Evolutionary conservation across 257 asterid species (phyloP).

Genomic region (Solanum raphanifolium): DNA sequence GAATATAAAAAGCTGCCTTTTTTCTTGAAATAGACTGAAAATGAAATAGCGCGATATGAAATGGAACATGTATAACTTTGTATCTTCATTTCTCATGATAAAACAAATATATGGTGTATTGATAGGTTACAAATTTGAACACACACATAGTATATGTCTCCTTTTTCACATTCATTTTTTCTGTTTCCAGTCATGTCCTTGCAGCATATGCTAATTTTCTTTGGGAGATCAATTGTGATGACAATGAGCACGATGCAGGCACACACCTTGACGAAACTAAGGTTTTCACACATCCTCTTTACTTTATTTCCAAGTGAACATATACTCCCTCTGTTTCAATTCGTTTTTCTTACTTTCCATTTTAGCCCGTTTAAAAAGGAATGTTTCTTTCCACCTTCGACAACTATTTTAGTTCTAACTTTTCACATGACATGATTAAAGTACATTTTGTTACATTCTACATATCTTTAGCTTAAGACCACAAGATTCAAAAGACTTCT

Average conservation of each 20-base stretch:
- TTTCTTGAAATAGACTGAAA: neutral
- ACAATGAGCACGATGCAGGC: slow-evolving; percentile 34
- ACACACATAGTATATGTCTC: neutral
- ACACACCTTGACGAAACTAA: slow-evolving; percentile 1
- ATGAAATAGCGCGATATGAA: neutral
- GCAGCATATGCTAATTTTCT: slow-evolving; percentile 75
- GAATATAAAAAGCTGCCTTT: too few relatives aligned
- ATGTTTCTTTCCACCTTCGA: neutral
- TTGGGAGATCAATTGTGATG: slow-evolving; percentile 52
- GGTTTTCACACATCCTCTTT: slow-evolving; percentile 28
- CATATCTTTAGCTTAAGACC: too few relatives aligned
- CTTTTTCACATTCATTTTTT: neutral
- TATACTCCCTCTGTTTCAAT: neutral
- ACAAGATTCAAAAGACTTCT: neutral
- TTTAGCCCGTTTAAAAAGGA: neutral
- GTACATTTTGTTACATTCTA: too few relatives aligned
- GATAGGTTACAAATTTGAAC: neutral
- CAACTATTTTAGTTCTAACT: neutral
- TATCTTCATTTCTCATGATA: neutral
- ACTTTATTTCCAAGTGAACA: neutral
- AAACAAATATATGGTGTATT: neutral
- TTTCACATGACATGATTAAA: neutral
- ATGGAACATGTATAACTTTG: neutral
- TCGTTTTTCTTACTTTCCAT: too few relatives aligned
- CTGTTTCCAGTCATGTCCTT: slow-evolving; percentile 46